Conservation (phyloP, 495 filamentous ascomycete genomes). For the Lasiosphaeriaceae sp. region DNA sequence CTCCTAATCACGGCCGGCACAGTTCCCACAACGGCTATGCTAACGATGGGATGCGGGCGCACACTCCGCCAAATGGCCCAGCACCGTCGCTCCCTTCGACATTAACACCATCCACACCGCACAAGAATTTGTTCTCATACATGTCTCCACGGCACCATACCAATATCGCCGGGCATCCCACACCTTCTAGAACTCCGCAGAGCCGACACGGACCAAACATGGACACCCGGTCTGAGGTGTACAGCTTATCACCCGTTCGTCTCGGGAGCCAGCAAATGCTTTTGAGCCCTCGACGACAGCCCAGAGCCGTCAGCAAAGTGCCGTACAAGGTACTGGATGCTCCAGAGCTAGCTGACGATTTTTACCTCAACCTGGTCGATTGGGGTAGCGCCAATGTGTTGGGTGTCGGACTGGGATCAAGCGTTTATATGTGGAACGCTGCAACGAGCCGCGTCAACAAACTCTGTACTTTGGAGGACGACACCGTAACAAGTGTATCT, state of each 20-base stretch:
- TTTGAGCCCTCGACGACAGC: conserved; percentile 80
- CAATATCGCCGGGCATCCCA: conserved; percentile 67
- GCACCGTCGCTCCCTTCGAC: conserved; percentile 58
- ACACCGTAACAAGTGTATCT: conserved; percentile 91
- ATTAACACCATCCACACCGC: conserved; percentile 87
- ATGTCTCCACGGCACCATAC: conserved; percentile 69
- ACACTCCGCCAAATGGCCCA: conserved; percentile 70
- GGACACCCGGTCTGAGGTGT: conserved; percentile 83
- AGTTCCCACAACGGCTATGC: conserved; percentile 52
- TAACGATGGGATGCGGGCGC: conserved; percentile 68
- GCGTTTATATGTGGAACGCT: conserved; percentile 99
- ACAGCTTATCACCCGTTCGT: conserved; percentile 87
- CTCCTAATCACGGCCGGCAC: conserved; percentile 57
- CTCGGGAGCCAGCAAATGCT: conserved; percentile 89
- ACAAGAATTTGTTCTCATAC: conserved; percentile 96
- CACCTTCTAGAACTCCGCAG: conserved; percentile 84
- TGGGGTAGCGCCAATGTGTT: conserved; percentile 96
- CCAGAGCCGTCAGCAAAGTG: conserved; percentile 87
- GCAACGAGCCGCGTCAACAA: conserved; percentile 81
- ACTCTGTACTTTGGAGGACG: conserved; percentile 87
- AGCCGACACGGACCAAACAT: conserved; percentile 80
- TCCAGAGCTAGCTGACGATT: conserved; percentile 92
- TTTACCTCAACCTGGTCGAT: conserved; percentile 94
- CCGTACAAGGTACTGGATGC: conserved; percentile 98
- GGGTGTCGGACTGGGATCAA: conserved; percentile 85